Evolutionary conservation across 2,329 filamentous ascomycete species (phyloP).

Genomic region (Paramyrothecium sp.): DNA sequence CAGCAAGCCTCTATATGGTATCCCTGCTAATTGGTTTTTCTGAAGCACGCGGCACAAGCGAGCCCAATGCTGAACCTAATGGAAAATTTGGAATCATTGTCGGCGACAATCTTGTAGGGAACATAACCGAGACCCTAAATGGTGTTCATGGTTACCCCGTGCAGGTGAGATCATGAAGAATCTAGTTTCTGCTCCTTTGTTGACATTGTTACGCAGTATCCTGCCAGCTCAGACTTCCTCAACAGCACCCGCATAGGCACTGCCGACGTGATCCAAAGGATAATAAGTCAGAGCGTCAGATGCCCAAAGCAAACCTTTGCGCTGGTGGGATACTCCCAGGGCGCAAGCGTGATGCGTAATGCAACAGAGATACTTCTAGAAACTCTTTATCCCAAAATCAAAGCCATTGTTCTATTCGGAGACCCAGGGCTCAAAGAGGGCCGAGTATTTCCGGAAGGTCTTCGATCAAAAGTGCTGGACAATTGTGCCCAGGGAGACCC

Average conservation of each 20-base stretch:
- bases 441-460: background rate
- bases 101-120: background rate
- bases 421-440: conserved; percentile 1
- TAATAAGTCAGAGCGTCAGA: conserved; percentile 1
- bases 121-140: background rate
- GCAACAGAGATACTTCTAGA: conserved; percentile 4
- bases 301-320: conserved; percentile 12
- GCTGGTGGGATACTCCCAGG: conserved; percentile 14
- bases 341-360: conserved; percentile 7
- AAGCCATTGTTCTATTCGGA: conserved; percentile 10
- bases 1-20: background rate
- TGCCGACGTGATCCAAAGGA: conserved; percentile 7
- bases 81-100: background rate
- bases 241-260: conserved; percentile 1
- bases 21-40: background rate
- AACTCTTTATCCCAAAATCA: conserved; percentile 5
- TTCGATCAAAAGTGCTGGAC: background rate
- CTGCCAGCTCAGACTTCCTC: conserved; percentile 5
- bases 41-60: background rate
- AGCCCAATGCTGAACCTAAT: background rate
- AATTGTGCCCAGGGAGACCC: background rate
- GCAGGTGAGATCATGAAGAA: background rate
- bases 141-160: background rate
- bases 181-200: no score
- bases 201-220: conserved; percentile 5